Percentiles rank a stretch among this genome's conserved stretches.
Conservation (phyloP, 306 rosid species). For the Herpetospermum pedunculosum region DNA sequence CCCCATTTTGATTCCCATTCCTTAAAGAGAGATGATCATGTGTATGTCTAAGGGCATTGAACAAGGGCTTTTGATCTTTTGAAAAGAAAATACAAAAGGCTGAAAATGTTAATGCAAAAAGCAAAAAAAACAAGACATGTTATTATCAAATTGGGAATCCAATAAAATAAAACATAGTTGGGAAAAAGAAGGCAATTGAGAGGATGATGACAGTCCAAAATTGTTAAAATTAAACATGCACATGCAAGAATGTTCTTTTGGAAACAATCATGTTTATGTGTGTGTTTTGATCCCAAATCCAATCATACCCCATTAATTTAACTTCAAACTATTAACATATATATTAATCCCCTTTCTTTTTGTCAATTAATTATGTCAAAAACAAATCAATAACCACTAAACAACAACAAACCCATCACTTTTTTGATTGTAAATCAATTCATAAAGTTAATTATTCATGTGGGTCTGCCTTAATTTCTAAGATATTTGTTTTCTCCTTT, state of each 20-base stretch:
- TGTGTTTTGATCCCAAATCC: constrained; percentile 11
- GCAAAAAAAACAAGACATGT: neutral
- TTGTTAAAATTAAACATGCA: neutral
- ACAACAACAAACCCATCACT: constrained; percentile 1
- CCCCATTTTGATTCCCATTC: neutral
- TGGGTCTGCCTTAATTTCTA: constrained; percentile 9
- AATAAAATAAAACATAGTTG: neutral
- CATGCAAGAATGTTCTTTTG: constrained; percentile 11
- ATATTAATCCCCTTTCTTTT: neutral
- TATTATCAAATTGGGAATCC: constrained; percentile 2
- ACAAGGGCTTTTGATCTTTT: neutral
- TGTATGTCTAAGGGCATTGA: neutral
- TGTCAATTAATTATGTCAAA: neutral
- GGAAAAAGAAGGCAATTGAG: neutral
- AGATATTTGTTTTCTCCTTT: constrained; percentile 4
- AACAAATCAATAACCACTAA: constrained; percentile 5
- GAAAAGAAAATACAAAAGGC: neutral
- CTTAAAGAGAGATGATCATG: neutral
- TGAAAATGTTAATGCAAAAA: neutral
- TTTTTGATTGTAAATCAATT: neutral
- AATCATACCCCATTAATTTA: constrained; percentile 8
- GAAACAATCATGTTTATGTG: constrained; percentile 2
- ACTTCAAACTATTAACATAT: neutral
- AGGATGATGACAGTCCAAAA: neutral
- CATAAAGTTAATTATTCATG: constrained; percentile 1